phyloP scores from a whole-genome alignment of 116 monocot genomes.

The Phalaenopsis hybrid region DNA sequence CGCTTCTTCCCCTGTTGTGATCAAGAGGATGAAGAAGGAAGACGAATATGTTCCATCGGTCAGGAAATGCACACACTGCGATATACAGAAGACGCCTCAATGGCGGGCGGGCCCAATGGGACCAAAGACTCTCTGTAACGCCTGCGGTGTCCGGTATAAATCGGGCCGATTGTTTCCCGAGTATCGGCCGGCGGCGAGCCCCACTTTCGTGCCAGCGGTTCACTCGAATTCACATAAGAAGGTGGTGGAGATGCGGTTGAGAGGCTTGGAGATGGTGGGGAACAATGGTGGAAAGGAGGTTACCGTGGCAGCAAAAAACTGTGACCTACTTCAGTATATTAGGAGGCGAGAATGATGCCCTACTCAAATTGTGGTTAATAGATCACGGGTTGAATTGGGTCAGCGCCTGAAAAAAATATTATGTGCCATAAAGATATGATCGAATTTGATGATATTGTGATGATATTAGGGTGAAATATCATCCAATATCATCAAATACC shows the following conservation, averaged over 20 bases:
- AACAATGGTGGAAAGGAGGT: background rate
- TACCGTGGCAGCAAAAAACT: constrained; percentile 13
- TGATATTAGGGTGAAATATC: too few relatives aligned
- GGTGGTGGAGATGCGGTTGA: constrained; percentile 29
- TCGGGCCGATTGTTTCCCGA: constrained; percentile 47
- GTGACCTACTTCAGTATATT: constrained; percentile 24
- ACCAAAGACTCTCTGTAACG: constrained; percentile 73
- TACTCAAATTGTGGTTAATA: too few relatives aligned
- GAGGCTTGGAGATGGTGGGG: background rate
- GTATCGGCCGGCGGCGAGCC: constrained; percentile 34
- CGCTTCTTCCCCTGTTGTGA: background rate
- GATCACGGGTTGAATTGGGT: too few relatives aligned
- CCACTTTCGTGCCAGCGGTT: constrained; percentile 24
- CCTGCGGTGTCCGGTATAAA: constrained; percentile 65
- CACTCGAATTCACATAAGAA: constrained; percentile 38
- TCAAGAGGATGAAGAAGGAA: constrained; percentile 11
- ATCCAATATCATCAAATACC: too few relatives aligned
- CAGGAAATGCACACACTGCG: constrained; percentile 62
- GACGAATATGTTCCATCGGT: background rate
- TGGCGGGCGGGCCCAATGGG: constrained; percentile 81
- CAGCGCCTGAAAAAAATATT: too few relatives aligned
- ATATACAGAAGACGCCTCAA: constrained; percentile 55
- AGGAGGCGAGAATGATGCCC: constrained; percentile 8
- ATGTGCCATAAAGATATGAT: too few relatives aligned
- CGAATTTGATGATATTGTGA: too few relatives aligned